These are phyloP conservation scores for Candida incommunis DNA, from an alignment of 805 yeast genomes.

Conservation along the genomic window DNA sequence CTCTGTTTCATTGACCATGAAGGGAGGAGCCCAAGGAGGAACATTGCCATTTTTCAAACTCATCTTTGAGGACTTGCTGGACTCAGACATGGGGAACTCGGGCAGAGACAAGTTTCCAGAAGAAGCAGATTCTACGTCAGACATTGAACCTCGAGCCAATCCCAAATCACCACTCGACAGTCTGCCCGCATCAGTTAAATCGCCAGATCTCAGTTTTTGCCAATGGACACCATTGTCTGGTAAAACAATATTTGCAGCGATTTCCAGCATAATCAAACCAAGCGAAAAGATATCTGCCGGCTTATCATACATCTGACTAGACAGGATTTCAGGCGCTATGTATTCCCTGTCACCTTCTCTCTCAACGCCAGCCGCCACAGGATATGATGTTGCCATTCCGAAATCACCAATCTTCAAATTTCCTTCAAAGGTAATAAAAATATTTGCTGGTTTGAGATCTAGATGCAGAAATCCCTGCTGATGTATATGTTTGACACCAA, in stretches of 20 bases:
- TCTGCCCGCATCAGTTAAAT: conserved; percentile 85
- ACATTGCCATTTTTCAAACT: conserved; percentile 13
- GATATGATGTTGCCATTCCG: conserved; percentile 80
- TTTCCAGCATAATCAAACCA: conserved; percentile 85
- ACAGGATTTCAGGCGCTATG: conserved; percentile 91
- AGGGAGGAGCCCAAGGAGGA: conserved; percentile 83
- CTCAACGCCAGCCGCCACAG: conserved; percentile 49
- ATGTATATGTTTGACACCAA: conserved; percentile 71
- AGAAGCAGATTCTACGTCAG: not conserved
- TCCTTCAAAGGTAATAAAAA: conserved; percentile 90
- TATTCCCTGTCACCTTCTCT: conserved; percentile 96
- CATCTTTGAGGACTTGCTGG: not conserved
- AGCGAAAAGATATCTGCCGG: conserved; percentile 93
- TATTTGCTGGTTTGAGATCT: conserved; percentile 91
- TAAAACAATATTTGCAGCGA: conserved; percentile 85
- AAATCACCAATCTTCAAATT: conserved; percentile 89
- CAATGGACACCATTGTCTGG: conserved; percentile 96
- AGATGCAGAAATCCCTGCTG: conserved; percentile 63
- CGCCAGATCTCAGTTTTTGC: conserved; percentile 93
- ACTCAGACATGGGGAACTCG: not conserved
- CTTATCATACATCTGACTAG: conserved; percentile 67
- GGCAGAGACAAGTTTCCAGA: not conserved
- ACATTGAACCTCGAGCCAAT: conserved; percentile 6
- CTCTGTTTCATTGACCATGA: conserved; percentile 57
- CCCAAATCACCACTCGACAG: conserved; percentile 51